phyloP scores from a whole-genome alignment of 2,329 filamentous ascomycete genomes.

The Fonsecaea monophora region DNA sequence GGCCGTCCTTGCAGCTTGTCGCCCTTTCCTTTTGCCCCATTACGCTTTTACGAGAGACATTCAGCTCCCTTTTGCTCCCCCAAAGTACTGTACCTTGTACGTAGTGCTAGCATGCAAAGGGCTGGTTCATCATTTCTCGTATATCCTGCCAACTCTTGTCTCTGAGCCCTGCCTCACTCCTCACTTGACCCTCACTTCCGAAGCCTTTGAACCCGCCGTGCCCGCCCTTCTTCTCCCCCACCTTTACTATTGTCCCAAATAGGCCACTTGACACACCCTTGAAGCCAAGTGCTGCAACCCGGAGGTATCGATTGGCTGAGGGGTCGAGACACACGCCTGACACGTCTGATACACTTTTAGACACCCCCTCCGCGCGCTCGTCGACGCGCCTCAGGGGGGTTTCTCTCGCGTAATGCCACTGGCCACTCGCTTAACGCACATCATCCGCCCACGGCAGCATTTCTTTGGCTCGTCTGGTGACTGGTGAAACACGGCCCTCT shows the following conservation, averaged over 20 bases:
- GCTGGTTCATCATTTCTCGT: conserved; percentile 1
- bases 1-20: conserved; percentile 18
- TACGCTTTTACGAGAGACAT: conserved; percentile 1
- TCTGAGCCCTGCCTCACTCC: not conserved
- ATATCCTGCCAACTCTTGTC: not conserved
- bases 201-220: not conserved
- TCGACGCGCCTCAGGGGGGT: conserved; percentile 35
- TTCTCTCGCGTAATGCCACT: conserved; percentile 21
- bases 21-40: conserved; percentile 14
- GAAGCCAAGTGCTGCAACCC: conserved; percentile 11
- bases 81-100: conserved; percentile 3
- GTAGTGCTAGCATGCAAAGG: conserved; percentile 3
- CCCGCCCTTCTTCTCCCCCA: conserved; percentile 1
- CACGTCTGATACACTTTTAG: conserved; percentile 36
- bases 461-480: conserved; percentile 27
- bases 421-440: conserved; percentile 14
- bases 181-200: not conserved
- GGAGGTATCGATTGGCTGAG: conserved; percentile 19
- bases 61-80: not conserved
- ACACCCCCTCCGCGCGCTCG: conserved; percentile 2
- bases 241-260: conserved; percentile 4
- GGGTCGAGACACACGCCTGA: conserved; percentile 35
- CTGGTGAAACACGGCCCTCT: conserved; percentile 32
- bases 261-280: conserved; percentile 18
- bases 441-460: conserved; percentile 3